Conservation (phyloP, 2,329 filamentous ascomycete genomes). For the Kalmusia sp. region DNA sequence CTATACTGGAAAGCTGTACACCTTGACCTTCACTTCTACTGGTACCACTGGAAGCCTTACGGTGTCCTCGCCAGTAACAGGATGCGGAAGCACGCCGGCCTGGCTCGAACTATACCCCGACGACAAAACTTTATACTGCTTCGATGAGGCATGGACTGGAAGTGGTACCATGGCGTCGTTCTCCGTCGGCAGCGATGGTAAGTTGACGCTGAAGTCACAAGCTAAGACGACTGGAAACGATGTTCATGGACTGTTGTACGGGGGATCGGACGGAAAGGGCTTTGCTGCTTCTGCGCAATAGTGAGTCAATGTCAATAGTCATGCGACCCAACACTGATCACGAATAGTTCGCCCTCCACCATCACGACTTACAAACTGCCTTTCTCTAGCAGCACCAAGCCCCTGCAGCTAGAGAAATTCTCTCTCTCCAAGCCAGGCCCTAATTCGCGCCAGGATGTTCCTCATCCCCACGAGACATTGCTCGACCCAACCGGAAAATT, state of each 20-base stretch:
- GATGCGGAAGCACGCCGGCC: slow-evolving; percentile 12
- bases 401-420: slow-evolving; percentile 19
- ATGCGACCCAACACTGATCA: background rate
- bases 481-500: slow-evolving; percentile 56
- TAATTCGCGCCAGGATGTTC: slow-evolving; percentile 56
- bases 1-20: slow-evolving; percentile 4
- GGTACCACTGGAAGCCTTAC: slow-evolving; percentile 1
- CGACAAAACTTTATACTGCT: slow-evolving; percentile 8
- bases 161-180: slow-evolving; percentile 6
- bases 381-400: slow-evolving; percentile 21
- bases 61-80: background rate
- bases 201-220: background rate
- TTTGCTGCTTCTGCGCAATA: slow-evolving; percentile 25
- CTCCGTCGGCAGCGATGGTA: slow-evolving; percentile 6
- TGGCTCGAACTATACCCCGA: slow-evolving; percentile 11
- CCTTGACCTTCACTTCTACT: slow-evolving; percentile 3
- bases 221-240: slow-evolving; percentile 20
- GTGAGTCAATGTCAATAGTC: slow-evolving; percentile 12
- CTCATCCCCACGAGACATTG: slow-evolving; percentile 60
- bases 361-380: slow-evolving; percentile 35
- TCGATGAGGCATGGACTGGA: slow-evolving; percentile 14
- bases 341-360: slow-evolving; percentile 24
- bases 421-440: slow-evolving; percentile 47
- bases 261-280: slow-evolving; percentile 24
- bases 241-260: slow-evolving; percentile 23